Base-by-base conservation (phyloP, 768 basidiomycete genomes). In the Leucosporidium creatinivorum region DNA sequence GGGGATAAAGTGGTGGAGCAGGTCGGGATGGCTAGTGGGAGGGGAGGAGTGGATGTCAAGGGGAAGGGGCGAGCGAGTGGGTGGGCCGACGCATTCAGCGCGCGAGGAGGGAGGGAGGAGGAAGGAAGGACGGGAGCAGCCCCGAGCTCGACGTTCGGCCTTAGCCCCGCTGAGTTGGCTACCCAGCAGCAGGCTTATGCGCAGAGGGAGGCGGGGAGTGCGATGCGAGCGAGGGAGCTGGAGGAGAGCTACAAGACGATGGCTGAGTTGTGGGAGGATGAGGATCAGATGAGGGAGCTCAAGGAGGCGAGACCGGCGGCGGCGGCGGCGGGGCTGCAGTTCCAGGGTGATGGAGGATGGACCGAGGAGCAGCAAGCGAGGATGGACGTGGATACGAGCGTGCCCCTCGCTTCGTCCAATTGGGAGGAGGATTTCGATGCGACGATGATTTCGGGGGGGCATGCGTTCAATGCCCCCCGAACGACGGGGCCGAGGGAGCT, bases 1-100 rank as follows among this genome's bases (percentile, higher is more conserved):
- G 89, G 87, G 25, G 86, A 92, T 74, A 79, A 86, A 61, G 84
- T 96, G 78, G 88, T 93, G 17, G 73, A 76, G 56, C 52, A 69
- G 30, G 33, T 51, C 79, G 83, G 65, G 25, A n/a, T n/a, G n/a
- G 65, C 63, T 25, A 85, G 33, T 70, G 54, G 36, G 33, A 10
- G 33, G 33, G 10, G 10, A 5, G 10, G 5, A 33, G 33, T 33
- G 5, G 33, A 33, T 33, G 10, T 10, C 33, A 74, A 48, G 64
- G 61, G 64, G 48, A 73, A 69, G 56, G 73, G 51, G 30, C 68
- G 59, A 49, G 72, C 68, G 30, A 59, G 49, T 28, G 68, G 66
- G 62, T 73, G 75, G 75, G 72, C 74, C 57, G 65, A 59, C 50
- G 77, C 77, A 59, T 75, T 74, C 49, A 64, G 33, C 33, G 33